Conservation (phyloP, 1,284 basidiomycete species). For the Meripilus lineatus region DNA sequence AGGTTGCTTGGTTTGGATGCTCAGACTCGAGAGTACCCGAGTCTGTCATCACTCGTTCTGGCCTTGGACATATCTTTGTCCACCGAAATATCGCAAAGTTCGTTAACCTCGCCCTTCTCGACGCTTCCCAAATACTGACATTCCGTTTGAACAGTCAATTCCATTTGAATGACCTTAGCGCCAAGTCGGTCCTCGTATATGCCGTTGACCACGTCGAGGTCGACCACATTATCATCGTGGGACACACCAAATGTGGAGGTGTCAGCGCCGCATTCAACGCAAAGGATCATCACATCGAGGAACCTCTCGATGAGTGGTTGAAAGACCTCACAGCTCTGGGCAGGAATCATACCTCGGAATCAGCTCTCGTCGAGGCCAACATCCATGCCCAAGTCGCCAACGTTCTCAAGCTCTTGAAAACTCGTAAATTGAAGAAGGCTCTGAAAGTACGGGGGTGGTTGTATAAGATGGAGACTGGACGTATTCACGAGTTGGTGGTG, state of each 20-base stretch:
- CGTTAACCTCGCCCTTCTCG: slow-evolving; percentile 2
- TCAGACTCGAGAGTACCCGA: slow-evolving; percentile 46
- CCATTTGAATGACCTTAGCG: not conserved
- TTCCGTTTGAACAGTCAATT: not conserved
- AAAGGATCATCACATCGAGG: slow-evolving; percentile 26
- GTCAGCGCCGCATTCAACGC: slow-evolving; percentile 4
- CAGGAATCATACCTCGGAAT: slow-evolving; percentile 32
- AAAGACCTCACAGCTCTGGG: slow-evolving; percentile 58
- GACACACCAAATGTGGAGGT: slow-evolving; percentile 33
- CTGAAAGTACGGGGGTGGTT: slow-evolving; percentile 80
- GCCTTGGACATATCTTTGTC: slow-evolving; percentile 47
- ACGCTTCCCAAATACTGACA: too few relatives aligned
- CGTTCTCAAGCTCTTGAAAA: slow-evolving; percentile 64
- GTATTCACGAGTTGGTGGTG: slow-evolving; percentile 66
- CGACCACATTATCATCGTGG: slow-evolving; percentile 32
- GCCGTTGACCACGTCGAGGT: slow-evolving; percentile 20
- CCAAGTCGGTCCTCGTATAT: not conserved
- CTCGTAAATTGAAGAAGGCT: slow-evolving; percentile 52
- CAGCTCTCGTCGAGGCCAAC: slow-evolving; percentile 63
- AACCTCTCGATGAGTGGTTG: slow-evolving; percentile 65
- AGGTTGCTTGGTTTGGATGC: slow-evolving; percentile 54
- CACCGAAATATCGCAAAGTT: slow-evolving; percentile 42
- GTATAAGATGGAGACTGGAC: slow-evolving; percentile 66
- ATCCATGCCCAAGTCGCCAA: slow-evolving; percentile 70
- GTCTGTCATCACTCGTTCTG: slow-evolving; percentile 29